Evolutionary conservation across 768 basidiomycete genomes (phyloP).

Genomic region (Strobilomyces dryophilus): DNA sequence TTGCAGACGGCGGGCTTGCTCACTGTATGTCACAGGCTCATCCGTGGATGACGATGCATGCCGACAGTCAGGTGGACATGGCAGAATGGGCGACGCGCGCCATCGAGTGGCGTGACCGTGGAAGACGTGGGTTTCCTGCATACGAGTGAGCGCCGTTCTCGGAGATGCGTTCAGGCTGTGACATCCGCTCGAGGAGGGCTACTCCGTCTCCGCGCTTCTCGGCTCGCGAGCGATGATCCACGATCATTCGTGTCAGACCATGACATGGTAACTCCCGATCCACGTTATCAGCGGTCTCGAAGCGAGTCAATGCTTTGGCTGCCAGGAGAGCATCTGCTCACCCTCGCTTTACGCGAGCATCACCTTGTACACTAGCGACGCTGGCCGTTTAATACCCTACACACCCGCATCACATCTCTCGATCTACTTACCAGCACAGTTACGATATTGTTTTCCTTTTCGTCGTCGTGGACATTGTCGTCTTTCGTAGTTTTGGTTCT

Average conservation of each 20-base stretch:
- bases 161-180: conserved; percentile 2
- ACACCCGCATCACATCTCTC: conserved; percentile 13
- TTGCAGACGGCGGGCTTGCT: neutral
- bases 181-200: conserved; percentile 14
- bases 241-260: conserved; percentile 1
- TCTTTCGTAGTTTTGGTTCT: conserved; percentile 7
- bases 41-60: conserved; percentile 69
- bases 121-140: conserved; percentile 15
- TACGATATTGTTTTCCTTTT: conserved; percentile 1
- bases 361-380: conserved; percentile 16
- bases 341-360: no score
- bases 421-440: conserved; percentile 10
- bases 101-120: conserved; percentile 33
- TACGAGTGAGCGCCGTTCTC: conserved; percentile 22
- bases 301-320: no score
- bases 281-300: no score
- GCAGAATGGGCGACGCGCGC: conserved; percentile 71
- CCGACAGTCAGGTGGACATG: conserved; percentile 73
- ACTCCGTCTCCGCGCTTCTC: conserved; percentile 20
- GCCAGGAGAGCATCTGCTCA: no score
- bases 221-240: conserved; percentile 21
- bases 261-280: no score
- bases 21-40: conserved; percentile 47
- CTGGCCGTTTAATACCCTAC: conserved; percentile 29
- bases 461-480: no score